Percentiles rank a stretch among this genome's conserved stretches.
These are phyloP conservation scores for Phoma herbarum DNA, from an alignment of 2,329 filamentous ascomycete genomes.

Conservation along the genomic window DNA sequence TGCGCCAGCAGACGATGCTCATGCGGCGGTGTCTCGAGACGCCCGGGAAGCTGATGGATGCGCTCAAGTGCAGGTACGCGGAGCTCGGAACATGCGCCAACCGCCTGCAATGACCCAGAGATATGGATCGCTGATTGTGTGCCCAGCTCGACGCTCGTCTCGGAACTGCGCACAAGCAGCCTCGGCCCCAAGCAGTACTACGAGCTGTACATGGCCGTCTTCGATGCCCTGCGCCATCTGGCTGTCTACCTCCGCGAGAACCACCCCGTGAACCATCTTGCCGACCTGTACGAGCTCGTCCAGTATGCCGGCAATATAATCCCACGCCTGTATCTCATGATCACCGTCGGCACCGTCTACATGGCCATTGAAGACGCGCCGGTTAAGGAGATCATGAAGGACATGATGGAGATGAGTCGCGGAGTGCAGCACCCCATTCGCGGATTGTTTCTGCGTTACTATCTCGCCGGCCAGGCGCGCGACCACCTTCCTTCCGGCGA, in stretches of 20 bases:
- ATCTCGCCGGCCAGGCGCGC: conserved; percentile 91
- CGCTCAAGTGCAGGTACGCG: conserved; percentile 94
- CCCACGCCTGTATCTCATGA: conserved; percentile 96
- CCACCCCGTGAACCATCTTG: conserved; percentile 96
- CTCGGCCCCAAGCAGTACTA: conserved; percentile 99
- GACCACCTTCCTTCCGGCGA: conserved; percentile 84
- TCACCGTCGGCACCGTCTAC: conserved; percentile 98
- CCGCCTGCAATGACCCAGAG: conserved; percentile 5
- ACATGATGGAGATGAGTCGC: conserved; percentile 99
- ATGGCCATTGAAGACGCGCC: conserved; percentile 98
- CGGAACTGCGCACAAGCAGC: conserved; percentile 96
- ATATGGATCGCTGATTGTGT: conserved; percentile 23
- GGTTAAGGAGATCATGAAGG: conserved; percentile 99
- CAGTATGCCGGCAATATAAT: conserved; percentile 99
- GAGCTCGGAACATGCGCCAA: background rate
- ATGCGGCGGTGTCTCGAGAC: conserved; percentile 99
- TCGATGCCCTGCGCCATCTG: conserved; percentile 95
- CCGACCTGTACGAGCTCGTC: conserved; percentile 96
- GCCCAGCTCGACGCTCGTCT: conserved; percentile 90
- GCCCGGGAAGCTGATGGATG: conserved; percentile 98
- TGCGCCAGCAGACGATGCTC: conserved; percentile 93
- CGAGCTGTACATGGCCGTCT: conserved; percentile 99
- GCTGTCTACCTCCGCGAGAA: conserved; percentile 97
- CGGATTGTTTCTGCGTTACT: conserved; percentile 94
- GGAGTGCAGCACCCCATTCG: conserved; percentile 97